Base-by-base conservation (phyloP, 169 alveolate genomes). In the Eimeria tenella region DNA sequence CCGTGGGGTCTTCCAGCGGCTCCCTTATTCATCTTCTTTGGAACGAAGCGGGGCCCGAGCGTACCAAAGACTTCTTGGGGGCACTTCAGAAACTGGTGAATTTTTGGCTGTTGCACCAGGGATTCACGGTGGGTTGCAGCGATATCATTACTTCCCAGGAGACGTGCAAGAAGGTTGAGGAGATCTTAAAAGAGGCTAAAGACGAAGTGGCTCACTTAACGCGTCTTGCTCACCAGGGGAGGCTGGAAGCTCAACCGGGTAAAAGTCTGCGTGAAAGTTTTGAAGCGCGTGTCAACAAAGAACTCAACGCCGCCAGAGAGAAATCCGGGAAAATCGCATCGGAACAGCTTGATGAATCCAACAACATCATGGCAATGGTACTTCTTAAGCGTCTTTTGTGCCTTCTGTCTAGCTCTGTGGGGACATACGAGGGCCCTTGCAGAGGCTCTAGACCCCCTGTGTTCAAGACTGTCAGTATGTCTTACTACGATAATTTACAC, bases 221-320 rank as follows among this genome's bases (percentile, higher is more conserved):
- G 75, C 95, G 97, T 5, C 95, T 97, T 62, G 99, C 99, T 11
- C 99, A 99, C 95, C 97, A 96, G 62, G 99, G 99, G 1, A 97
- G 98, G 96, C 97, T 99, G 65, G 99, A 99, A 94, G 97, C 99
- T 52, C 99, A 99, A 94, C 99, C 99, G 1, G 99, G 99, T 5
- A 99, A 99, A 94, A 97, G 99, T 87, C 96, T 99, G 97, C 97
- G 98, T 94, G 99, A 99, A 95, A 97, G 99, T n/a, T 99, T 99
- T 96, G 99, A 99, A 94, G 98, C 99, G 15, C 95, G 98, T 71
- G 99, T 99, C 42, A 99, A 99, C 96, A 97, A 98, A 93, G 99
- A 97, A 75, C 97, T 99, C 94, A 86, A 91, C 87, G 86, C 86
- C 8, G 94, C 91, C 5, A 81, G 91, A 55, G 94, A 83, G 90